Percentiles rank a stretch among this genome's conserved stretches.
Evolutionary conservation across 805 yeast species (phyloP).

Genomic region (Metschnikowia kofuensis): DNA sequence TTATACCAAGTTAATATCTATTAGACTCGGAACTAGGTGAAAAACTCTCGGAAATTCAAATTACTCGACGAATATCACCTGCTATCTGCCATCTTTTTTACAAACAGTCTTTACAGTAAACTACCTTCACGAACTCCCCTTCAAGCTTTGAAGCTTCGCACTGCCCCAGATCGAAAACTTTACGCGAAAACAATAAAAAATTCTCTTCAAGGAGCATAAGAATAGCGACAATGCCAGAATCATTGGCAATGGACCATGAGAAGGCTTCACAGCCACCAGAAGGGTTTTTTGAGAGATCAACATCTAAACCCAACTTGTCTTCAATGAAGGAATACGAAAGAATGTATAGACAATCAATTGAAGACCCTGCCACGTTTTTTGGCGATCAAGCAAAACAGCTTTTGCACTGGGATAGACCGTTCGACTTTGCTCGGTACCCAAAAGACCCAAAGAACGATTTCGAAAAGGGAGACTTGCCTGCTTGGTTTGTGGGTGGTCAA

Average conservation of each 20-base stretch:
- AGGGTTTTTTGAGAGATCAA: constrained; percentile 19
- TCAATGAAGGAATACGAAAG: constrained; percentile 20
- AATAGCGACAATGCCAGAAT: constrained; percentile 14
- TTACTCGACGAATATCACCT: too few relatives aligned
- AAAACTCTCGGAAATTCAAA: too few relatives aligned
- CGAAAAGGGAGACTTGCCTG: constrained; percentile 68
- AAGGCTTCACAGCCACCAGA: constrained; percentile 19
- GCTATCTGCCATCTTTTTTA: too few relatives aligned
- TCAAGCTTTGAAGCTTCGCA: too few relatives aligned
- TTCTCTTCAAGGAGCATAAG: neutral
- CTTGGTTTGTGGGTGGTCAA: constrained; percentile 91
- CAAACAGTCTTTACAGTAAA: too few relatives aligned
- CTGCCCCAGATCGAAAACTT: too few relatives aligned
- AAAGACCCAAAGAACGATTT: constrained; percentile 57
- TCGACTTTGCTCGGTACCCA: constrained; percentile 52
- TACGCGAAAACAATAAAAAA: too few relatives aligned
- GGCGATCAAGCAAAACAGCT: constrained; percentile 71
- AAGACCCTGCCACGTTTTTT: constrained; percentile 77
- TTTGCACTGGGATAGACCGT: constrained; percentile 78
- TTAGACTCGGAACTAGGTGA: too few relatives aligned
- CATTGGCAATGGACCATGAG: constrained; percentile 20
- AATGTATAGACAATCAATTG: constrained; percentile 71
- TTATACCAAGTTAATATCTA: too few relatives aligned
- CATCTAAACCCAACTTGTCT: constrained; percentile 14
- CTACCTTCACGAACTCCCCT: too few relatives aligned